Percentiles rank a stretch among this genome's conserved stretches.
phyloP scores from a whole-genome alignment of 495 filamentous ascomycete species.

The Evernia prunastri region DNA sequence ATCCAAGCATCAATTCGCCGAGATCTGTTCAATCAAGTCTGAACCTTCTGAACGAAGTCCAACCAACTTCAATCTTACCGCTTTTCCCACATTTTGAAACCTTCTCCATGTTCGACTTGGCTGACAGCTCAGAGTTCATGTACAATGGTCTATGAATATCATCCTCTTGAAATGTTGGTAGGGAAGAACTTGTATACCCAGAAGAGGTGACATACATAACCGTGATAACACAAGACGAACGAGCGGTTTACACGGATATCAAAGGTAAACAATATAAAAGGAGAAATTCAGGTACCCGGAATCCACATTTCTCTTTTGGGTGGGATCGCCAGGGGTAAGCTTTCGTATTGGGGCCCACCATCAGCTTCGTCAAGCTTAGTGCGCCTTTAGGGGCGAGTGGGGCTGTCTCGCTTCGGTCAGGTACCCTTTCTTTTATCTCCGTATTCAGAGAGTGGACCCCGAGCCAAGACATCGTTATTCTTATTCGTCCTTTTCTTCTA shows the following conservation, averaged over 20 bases:
- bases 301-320: neutral
- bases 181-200: too few species aligned
- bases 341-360: neutral
- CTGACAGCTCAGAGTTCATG: too few species aligned
- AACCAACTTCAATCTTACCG: too few species aligned
- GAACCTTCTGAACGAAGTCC: neutral
- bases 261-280: neutral
- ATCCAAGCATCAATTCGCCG: neutral
- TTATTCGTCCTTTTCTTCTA: too few species aligned
- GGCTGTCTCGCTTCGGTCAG: neutral
- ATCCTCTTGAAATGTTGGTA: too few species aligned
- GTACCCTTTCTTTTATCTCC: neutral
- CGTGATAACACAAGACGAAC: too few species aligned
- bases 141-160: too few species aligned
- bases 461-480: neutral
- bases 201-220: too few species aligned
- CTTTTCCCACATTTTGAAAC: too few species aligned
- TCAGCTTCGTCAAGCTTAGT: neutral
- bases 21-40: neutral
- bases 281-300: neutral
- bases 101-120: too few species aligned
- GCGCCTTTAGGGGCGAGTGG: too few species aligned
- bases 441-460: neutral
- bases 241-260: too few species aligned
- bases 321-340: constrained; percentile 3